phyloP scores from a whole-genome alignment of 106 monocot genomes.

The Cymbidium sinense region DNA sequence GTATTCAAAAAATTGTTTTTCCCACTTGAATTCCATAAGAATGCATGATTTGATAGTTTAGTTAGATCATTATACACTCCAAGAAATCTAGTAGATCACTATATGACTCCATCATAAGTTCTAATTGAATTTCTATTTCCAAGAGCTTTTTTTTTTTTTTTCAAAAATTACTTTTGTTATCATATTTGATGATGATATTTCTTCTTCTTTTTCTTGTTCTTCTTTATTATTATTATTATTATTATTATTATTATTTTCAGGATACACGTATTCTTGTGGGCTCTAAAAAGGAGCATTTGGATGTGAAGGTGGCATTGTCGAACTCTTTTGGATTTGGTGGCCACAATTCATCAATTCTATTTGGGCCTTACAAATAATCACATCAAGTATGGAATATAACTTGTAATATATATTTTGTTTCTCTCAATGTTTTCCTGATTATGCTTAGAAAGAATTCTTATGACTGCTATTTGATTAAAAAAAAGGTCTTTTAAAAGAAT shows the following conservation, averaged over 20 bases:
- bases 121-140: too few species aligned
- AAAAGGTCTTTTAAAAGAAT: background rate
- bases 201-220: background rate
- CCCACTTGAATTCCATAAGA: too few species aligned
- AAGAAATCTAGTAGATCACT: too few species aligned
- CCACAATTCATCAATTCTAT: conserved; percentile 75
- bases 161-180: background rate
- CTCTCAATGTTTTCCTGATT: background rate
- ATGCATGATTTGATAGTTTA: too few species aligned
- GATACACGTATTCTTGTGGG: conserved; percentile 51
- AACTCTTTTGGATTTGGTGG: conserved; percentile 90
- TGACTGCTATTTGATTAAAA: background rate
- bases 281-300: conserved; percentile 51
- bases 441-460: background rate
- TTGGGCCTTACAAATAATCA: conserved; percentile 39
- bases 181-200: background rate
- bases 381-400: background rate
- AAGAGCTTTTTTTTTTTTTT: too few species aligned
- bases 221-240: too few species aligned
- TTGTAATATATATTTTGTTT: background rate
- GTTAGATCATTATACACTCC: too few species aligned
- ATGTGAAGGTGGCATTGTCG: conserved; percentile 67
- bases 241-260: too few species aligned
- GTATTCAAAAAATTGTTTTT: too few species aligned
- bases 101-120: too few species aligned